Base-by-base conservation (phyloP, 768 basidiomycete genomes). In the Clitopilus hobsonii region DNA sequence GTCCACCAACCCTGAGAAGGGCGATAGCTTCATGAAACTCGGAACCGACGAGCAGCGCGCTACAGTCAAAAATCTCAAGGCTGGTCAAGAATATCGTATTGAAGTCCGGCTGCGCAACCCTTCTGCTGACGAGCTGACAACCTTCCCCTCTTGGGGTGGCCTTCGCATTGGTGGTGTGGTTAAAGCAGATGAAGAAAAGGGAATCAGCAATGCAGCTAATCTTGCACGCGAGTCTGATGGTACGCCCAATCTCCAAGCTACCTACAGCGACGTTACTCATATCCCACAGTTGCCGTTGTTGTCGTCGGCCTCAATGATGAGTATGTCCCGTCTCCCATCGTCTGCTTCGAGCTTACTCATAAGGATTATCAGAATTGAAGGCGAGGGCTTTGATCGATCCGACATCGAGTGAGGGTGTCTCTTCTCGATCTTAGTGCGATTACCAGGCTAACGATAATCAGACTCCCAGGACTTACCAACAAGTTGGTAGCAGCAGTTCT, bases 221-320 rank as follows among this genome's bases (percentile, higher is more conserved):
- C 18, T 75, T 38, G 78, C 76, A 5, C 70, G 68, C 54, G 66
- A 68, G 10, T 64, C 74, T 2, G 76, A 80, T 60, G 71, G 76
- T 75, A 54, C n/a, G n/a, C n/a, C n/a, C n/a, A 25, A 67, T 55
- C 24, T 23, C 38, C 38, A 10, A n/a, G n/a, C n/a, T n/a, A n/a
- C n/a, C n/a, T n/a, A n/a, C n/a, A n/a, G n/a, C n/a, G n/a, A n/a
- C n/a, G n/a, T n/a, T n/a, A n/a, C n/a, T n/a, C n/a, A n/a, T 32
- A 5, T 45, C 54, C 10, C 24, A 28, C 51, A 79, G 79, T 72
- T 20, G 71, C 68, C 0, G 70, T 82, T 38, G 63, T 84, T 25
- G 73, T 85, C 11, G 65, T 83, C 52, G 83, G 83, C 5, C 65
- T 83, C 38, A 84, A 82, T 63, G 72, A 79, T 29, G 82, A 84